These are phyloP conservation scores for Crithidia sp. DNA, from an alignment of 208 protist genomes.

Conservation along the genomic window DNA sequence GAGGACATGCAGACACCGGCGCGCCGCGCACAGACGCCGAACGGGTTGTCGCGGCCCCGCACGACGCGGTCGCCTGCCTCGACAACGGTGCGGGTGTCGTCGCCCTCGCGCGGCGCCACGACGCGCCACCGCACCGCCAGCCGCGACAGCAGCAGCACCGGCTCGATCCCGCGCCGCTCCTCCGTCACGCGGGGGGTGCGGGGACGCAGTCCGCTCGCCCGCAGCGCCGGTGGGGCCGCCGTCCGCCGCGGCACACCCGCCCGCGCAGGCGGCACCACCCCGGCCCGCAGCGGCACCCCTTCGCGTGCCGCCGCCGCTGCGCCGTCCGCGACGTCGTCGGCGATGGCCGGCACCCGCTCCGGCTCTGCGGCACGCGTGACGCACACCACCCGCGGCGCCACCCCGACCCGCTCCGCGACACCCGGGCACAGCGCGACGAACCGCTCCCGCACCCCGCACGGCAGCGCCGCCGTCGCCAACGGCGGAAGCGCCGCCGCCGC, in stretches of 20 bases:
- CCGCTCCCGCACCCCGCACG: conserved; percentile 40
- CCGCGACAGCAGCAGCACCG: conserved; percentile 53
- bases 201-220: conserved; percentile 74
- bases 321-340: background rate
- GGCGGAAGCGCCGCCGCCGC: background rate
- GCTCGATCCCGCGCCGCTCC: conserved; percentile 38
- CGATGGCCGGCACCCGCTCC: conserved; percentile 23
- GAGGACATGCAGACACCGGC: conserved; percentile 51
- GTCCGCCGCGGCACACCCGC: conserved; percentile 85
- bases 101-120: conserved; percentile 34
- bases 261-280: conserved; percentile 62
- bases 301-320: conserved; percentile 15
- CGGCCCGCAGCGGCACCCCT: conserved; percentile 48
- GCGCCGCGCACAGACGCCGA: conserved; percentile 70
- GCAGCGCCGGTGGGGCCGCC: conserved; percentile 72
- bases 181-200: conserved; percentile 47
- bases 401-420: conserved; percentile 33
- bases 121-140: conserved; percentile 46
- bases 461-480: conserved; percentile 10
- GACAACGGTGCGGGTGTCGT: conserved; percentile 46
- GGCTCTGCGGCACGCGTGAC: conserved; percentile 31
- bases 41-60: conserved; percentile 49
- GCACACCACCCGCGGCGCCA: conserved; percentile 28
- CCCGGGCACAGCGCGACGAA: conserved; percentile 36
- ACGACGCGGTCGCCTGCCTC: conserved; percentile 45